Percentiles rank a stretch among this genome's conserved stretches.
phyloP scores from a whole-genome alignment of 73 alveolate genomes.

The Paramecium bursaria region DNA sequence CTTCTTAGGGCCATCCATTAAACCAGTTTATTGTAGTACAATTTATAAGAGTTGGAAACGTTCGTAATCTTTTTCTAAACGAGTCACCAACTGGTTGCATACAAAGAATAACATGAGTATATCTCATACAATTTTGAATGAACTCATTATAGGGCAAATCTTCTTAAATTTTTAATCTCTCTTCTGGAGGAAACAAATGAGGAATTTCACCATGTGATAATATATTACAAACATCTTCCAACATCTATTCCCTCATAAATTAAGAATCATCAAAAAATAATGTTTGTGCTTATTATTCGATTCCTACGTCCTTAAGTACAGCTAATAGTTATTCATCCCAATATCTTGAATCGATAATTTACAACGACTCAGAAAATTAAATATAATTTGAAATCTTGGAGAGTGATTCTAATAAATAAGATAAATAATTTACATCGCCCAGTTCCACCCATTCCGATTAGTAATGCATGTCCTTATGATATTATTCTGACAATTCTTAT shows the following conservation, averaged over 20 bases:
- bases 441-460: slow-evolving; percentile 88
- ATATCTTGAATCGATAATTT: slow-evolving; percentile 21
- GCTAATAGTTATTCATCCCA: slow-evolving; percentile 36
- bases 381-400: slow-evolving; percentile 76
- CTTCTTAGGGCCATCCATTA: slow-evolving; percentile 80
- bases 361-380: slow-evolving; percentile 57
- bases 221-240: slow-evolving; percentile 70
- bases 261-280: slow-evolving; percentile 43
- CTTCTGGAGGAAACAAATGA: slow-evolving; percentile 70
- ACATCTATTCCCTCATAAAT: slow-evolving; percentile 30
- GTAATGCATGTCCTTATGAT: slow-evolving; percentile 82
- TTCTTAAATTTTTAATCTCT: slow-evolving; percentile 69
- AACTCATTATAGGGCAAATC: slow-evolving; percentile 63
- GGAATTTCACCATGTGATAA: slow-evolving; percentile 71
- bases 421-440: too few species aligned
- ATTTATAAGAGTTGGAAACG: slow-evolving; percentile 74
- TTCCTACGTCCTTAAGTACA: slow-evolving; percentile 16
- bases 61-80: slow-evolving; percentile 73
- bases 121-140: slow-evolving; percentile 63
- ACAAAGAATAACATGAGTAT: slow-evolving; percentile 72
- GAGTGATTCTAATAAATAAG: too few species aligned
- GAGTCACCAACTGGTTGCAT: slow-evolving; percentile 79
- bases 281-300: slow-evolving; percentile 10
- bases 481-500: slow-evolving; percentile 80
- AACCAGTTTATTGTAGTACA: slow-evolving; percentile 80